Evolutionary conservation across 768 basidiomycete species (phyloP), one percentile per base, ranked within the genome.

Genomic region (Leccinum barrowsii): DNA sequence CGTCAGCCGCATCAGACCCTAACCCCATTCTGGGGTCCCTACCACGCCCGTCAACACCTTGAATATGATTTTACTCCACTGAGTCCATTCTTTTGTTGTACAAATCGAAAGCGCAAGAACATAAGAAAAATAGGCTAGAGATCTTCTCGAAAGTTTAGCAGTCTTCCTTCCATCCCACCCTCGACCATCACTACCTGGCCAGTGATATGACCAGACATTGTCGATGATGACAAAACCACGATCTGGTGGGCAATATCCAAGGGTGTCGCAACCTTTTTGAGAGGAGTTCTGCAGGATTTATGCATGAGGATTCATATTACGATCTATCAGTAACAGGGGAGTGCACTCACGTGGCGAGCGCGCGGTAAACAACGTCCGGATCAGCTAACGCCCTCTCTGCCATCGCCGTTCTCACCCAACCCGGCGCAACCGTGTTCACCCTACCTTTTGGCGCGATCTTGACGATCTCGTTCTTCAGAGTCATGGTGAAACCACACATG

Each of bases 391-490:
- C 75, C 8, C 80, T 77, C 59, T 80, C 82, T 0, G 80, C 85
- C 82, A 84, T 85, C 0, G 84, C 80, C 57, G 88, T 90, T 50
- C 69, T 77, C 7, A 84, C 82, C 84, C 84, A 89, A 5, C 87
- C 87, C 4, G 89, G 89, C 0, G 80, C 85, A 17, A 91, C 77
- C 47, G 77, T 76, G 62, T 90, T 90, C 3, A 90, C 87, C n/a
- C 89, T 77, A 0, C 81, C 90, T 55, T 71, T 77, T 0, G 87
- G 85, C 0, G 88, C 87, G 58, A 90, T 81, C 71, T 83, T 82
- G 48, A 92, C 89, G 55, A 90, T 89, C 72, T 92, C 89, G 69
- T 90, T 91, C 74, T 91, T 90, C 63, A 90, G 76, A 5, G 83
- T 77, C 63, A 85, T 72, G 4, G 81, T 82, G 34, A 90, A 66